Percentiles rank a stretch among this genome's conserved stretches.
These are phyloP conservation scores for Tuber melanosporum DNA, from an alignment of 495 filamentous ascomycete species.

Conservation along the genomic window DNA sequence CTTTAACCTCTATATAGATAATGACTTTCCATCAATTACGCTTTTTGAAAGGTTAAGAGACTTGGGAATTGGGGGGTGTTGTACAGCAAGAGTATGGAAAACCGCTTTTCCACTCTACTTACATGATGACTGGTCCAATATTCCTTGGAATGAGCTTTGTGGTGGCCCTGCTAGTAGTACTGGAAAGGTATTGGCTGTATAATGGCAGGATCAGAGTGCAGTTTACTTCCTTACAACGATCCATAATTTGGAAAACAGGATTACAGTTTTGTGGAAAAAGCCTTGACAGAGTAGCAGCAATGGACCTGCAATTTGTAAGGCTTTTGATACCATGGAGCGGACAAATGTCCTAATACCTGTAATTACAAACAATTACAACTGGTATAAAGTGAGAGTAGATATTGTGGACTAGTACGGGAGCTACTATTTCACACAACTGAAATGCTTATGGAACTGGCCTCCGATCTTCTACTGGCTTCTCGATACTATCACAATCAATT, in stretches of 20 bases:
- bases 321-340: slow-evolving; percentile 15
- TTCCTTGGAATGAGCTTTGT: slow-evolving; percentile 10
- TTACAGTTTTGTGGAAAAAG: not conserved
- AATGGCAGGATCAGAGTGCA: slow-evolving; percentile 14
- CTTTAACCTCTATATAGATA: slow-evolving; percentile 11
- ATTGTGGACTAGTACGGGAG: slow-evolving; percentile 13
- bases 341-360: slow-evolving; percentile 11
- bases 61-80: slow-evolving; percentile 5
- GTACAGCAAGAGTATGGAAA: not conserved
- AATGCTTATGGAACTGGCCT: not conserved
- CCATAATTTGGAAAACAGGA: slow-evolving; percentile 3
- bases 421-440: slow-evolving; percentile 31
- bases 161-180: not conserved
- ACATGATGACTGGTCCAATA: slow-evolving; percentile 7
- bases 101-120: slow-evolving; percentile 5
- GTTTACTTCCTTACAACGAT: slow-evolving; percentile 14
- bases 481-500: slow-evolving; percentile 19
- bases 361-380: slow-evolving; percentile 30
- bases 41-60: slow-evolving; percentile 4
- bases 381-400: slow-evolving; percentile 34
- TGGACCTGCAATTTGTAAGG: slow-evolving; percentile 12
- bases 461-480: slow-evolving; percentile 20
- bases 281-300: slow-evolving; percentile 15
- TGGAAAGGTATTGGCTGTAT: slow-evolving; percentile 10
- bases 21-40: slow-evolving; percentile 13